phyloP scores from a whole-genome alignment of 75 land plant genomes.

The Selaginella tamariscina region DNA sequence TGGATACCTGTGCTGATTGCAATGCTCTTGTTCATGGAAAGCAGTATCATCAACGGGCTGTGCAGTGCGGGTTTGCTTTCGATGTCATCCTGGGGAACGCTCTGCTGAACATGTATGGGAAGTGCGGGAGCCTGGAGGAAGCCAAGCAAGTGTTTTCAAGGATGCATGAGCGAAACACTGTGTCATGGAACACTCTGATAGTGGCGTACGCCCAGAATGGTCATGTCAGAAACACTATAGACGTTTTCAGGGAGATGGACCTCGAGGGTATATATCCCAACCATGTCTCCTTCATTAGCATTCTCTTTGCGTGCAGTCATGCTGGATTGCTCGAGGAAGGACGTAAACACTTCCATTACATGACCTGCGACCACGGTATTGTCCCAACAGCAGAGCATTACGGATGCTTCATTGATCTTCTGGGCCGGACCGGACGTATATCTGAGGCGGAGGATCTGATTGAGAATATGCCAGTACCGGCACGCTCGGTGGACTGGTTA shows the following conservation, averaged over 20 bases:
- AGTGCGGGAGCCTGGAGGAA: too few relatives aligned
- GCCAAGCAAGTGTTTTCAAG: too few relatives aligned
- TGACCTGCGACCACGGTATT: background rate
- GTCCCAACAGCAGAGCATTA: background rate
- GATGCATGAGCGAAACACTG: constrained; percentile 26
- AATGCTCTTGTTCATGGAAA: constrained; percentile 13
- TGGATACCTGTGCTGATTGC: constrained; percentile 19
- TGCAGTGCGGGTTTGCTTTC: too few relatives aligned
- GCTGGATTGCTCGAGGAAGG: background rate
- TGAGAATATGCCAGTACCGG: background rate
- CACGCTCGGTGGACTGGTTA: background rate
- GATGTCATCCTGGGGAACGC: too few relatives aligned
- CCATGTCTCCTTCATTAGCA: background rate
- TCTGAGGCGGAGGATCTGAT: background rate
- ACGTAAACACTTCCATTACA: background rate
- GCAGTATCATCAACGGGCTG: too few relatives aligned
- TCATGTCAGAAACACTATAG: background rate
- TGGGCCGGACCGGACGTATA: background rate
- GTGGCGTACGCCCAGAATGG: constrained; percentile 27
- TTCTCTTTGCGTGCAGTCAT: background rate
- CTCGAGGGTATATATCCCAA: background rate
- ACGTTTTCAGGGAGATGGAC: background rate
- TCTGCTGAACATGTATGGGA: too few relatives aligned
- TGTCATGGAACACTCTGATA: constrained; percentile 40
- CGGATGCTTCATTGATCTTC: background rate